phyloP scores from a whole-genome alignment of 352 stramenopile species.

The Phytophthora agathidicida region DNA sequence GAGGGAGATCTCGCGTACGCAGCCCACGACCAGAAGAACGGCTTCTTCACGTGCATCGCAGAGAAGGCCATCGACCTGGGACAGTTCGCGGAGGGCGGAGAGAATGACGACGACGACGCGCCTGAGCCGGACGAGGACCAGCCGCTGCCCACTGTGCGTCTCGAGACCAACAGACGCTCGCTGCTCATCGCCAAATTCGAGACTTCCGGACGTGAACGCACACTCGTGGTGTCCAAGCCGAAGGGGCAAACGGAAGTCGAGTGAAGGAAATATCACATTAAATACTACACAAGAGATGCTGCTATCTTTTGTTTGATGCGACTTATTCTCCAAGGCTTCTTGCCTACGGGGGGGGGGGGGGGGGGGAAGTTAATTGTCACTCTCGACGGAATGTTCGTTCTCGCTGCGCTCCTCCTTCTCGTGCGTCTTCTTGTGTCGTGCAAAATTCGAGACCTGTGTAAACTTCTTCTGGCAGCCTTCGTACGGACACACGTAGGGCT shows the following conservation, averaged over 20 bases:
- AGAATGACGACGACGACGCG: constrained; percentile 33
- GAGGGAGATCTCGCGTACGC: constrained; percentile 66
- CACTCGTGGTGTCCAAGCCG: constrained; percentile 67
- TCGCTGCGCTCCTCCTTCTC: constrained; percentile 75
- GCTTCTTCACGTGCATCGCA: constrained; percentile 82
- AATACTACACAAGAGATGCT: background rate
- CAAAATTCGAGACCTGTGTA: constrained; percentile 89
- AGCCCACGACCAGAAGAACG: constrained; percentile 50
- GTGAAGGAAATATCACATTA: constrained; percentile 8
- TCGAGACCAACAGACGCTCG: constrained; percentile 59
- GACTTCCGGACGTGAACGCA: constrained; percentile 46
- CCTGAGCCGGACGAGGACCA: constrained; percentile 32
- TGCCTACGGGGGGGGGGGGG: too few species aligned
- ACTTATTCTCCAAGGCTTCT: constrained; percentile 21
- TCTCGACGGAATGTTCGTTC: constrained; percentile 56
- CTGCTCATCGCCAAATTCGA: constrained; percentile 68
- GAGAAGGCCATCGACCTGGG: constrained; percentile 66
- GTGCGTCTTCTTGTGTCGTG: constrained; percentile 88
- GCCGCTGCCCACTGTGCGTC: constrained; percentile 52
- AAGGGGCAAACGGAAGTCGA: constrained; percentile 27
- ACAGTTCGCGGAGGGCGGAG: constrained; percentile 39
- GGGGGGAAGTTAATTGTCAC: constrained; percentile 52
- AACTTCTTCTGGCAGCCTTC: constrained; percentile 91
- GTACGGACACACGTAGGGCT: constrained; percentile 92
- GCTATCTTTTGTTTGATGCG: background rate